Base-by-base conservation (phyloP, 2,329 filamentous ascomycete genomes). In the Stagonosporopsis chrysanthemi region DNA sequence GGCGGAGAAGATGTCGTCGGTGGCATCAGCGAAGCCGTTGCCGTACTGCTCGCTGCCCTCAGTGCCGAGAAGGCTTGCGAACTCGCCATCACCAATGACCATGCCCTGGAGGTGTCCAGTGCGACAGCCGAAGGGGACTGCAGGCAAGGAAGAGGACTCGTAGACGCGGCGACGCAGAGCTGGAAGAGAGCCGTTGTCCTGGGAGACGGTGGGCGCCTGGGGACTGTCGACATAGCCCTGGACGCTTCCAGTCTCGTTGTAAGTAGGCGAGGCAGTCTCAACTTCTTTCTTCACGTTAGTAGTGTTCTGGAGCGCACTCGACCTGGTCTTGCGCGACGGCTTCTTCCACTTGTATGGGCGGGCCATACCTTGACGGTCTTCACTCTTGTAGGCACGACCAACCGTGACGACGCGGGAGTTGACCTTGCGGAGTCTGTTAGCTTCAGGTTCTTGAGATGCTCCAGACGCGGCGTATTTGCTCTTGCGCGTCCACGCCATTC, bases 1-100 rank as follows among this genome's bases (percentile, higher is more conserved):
- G 64, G 71, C 71, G 60, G 56, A 70, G 56, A 76, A 75, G 66
- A 49, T 60, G 70, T 58, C 75, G 70, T 49, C 65, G 70, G 29
- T 63, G 63, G 61, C 69, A 69, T 50, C 45, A 68, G 65, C 8
- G 67, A 72, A 56, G 42, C 44, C n/a, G 35, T 24, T 52, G 14
- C 35, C 53, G 15, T 41, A 14, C 8, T 41, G 33, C 9, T 42
- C 41, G 23, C 41, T 36, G n/a, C 45, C 45, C n/a, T 44, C 52
- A n/a, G 24, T 39, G 26, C 14, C 35, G 24, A 49, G 45, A 9
- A 49, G 33, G 15, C 23, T 17, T 6, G 39, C 19, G 7, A 22
- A 24, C 11, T 49, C 45, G 4, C 24, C 45, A 12, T 26, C 31
- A 26, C 45, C 45, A 2, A 49, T 36, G 15, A 14, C 15, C 52